Evolutionary conservation across 225 moss, liverwort and hornwort genomes (phyloP), one percentile per base, ranked within the genome.

Genomic region (Anthoceros angustus): DNA sequence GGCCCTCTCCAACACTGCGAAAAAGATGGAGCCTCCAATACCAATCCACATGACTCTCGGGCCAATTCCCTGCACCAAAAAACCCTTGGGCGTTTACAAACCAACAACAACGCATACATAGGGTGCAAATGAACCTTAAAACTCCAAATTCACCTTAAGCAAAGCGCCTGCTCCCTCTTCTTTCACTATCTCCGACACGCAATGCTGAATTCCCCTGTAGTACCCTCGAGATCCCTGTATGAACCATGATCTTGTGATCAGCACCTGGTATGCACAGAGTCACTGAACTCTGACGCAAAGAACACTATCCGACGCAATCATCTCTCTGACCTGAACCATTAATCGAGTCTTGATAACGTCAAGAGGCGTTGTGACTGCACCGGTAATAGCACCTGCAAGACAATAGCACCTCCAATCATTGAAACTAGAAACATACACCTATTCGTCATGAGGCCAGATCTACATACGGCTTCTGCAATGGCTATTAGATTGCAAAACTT

Each of bases 1-100:
- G 25, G 98, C 84, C 82, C 92, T 87, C 81, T 98, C 98, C 14
- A 98, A 67, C 62, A 89, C 98, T 14, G 98, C 87, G 74, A 98
- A 98, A 79, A 98, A 98, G 50, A 98, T 89, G 68, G 98, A 98
- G 43, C 98, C 98, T 62, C 98, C 98, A 10, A 98, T 98, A 14
- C 92, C 86, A 66, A 98, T 92, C 98, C 98, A 98, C 92, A 98
- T 81, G 40, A 99, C 87, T 70, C 98, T 87, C 45, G 98, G 98
- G 62, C 98, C 98, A 75, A 99, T 79, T 62, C 98, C 98, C 90
- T 93, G 84, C 73, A 49, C 69, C 49, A 45, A 23, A 68, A 25
- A 46, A 68, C 8, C 12, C 12, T 20, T 8, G 40, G 66, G 14
- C 15, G 66, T 23, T 55, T 61, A 20, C 15, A 20, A 5, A 21